Evolutionary conservation across 2,329 filamentous ascomycete genomes (phyloP).

Genomic region (Fusarium camptoceras): DNA sequence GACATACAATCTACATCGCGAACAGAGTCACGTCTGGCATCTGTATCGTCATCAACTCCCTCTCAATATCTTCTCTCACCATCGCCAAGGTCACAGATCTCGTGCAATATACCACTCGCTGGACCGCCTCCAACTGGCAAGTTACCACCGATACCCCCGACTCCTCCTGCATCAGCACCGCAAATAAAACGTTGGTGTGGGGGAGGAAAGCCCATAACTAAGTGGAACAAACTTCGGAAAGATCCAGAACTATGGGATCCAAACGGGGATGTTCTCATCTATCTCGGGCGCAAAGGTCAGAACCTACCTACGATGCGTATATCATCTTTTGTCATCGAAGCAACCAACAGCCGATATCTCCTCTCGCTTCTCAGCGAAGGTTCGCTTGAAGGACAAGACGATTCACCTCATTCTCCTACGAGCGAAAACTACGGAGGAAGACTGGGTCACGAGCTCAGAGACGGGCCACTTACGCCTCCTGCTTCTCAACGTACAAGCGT

Average conservation of each 20-base stretch:
- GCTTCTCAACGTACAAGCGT: constrained; percentile 56
- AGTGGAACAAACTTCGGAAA: constrained; percentile 69
- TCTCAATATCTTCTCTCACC: constrained; percentile 34
- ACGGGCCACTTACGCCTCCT: constrained; percentile 47
- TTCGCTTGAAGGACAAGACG: constrained; percentile 57
- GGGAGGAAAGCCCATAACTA: constrained; percentile 59
- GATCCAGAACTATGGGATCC: constrained; percentile 72
- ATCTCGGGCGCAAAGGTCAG: constrained; percentile 61
- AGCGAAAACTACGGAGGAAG: constrained; percentile 55
- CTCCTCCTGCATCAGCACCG: constrained; percentile 38
- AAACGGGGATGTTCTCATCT: constrained; percentile 70
- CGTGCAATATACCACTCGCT: constrained; percentile 35
- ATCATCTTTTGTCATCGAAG: constrained; percentile 69
- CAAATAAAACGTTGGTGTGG: constrained; percentile 67
- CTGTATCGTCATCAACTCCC: constrained; percentile 25
- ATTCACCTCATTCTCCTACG: constrained; percentile 56
- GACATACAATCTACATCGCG: constrained; percentile 19
- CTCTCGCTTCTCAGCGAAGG: constrained; percentile 66
- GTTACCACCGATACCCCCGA: constrained; percentile 57
- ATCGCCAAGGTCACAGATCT: constrained; percentile 36
- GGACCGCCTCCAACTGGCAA: constrained; percentile 58
- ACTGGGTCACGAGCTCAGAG: constrained; percentile 17
- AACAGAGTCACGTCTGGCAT: constrained; percentile 23
- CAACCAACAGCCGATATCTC: constrained; percentile 66
- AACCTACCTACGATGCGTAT: constrained; percentile 65